Evolutionary conservation across 345 rosid species (phyloP).

Genomic region (Pistacia integerrima): DNA sequence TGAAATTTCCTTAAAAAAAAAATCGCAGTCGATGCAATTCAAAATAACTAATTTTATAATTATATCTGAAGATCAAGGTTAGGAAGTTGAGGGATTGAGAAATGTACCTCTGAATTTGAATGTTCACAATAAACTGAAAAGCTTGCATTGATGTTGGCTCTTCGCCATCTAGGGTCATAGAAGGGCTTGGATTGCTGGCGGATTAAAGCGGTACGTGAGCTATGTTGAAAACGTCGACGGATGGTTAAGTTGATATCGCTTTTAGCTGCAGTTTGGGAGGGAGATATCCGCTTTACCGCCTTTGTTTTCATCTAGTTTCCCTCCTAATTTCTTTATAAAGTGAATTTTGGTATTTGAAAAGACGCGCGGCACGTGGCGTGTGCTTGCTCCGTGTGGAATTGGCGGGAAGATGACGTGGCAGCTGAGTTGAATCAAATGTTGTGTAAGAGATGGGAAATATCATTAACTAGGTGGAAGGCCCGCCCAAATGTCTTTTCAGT

Average conservation of each 20-base stretch:
- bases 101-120: slow-evolving; percentile 9
- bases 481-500: too few species aligned
- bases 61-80: not conserved
- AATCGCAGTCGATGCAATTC: not conserved
- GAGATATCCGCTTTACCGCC: slow-evolving; percentile 27
- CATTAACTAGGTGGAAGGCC: too few species aligned
- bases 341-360: not conserved
- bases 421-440: too few species aligned
- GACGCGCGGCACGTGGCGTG: slow-evolving; percentile 12
- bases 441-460: too few species aligned
- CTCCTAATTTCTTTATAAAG: slow-evolving; percentile 15
- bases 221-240: too few species aligned
- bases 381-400: not conserved
- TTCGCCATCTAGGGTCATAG: too few species aligned
- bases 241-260: too few species aligned
- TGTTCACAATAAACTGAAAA: too few species aligned
- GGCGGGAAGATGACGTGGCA: not conserved
- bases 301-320: slow-evolving; percentile 18
- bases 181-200: too few species aligned
- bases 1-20: not conserved
- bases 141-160: too few species aligned
- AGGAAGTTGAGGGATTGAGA: not conserved
- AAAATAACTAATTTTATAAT: too few species aligned
- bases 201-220: too few species aligned
- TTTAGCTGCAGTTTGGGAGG: not conserved